These are phyloP conservation scores for Hyaloraphidium curvatum DNA, from an alignment of 192 early-diverging fungal genomes.

Conservation along the genomic window DNA sequence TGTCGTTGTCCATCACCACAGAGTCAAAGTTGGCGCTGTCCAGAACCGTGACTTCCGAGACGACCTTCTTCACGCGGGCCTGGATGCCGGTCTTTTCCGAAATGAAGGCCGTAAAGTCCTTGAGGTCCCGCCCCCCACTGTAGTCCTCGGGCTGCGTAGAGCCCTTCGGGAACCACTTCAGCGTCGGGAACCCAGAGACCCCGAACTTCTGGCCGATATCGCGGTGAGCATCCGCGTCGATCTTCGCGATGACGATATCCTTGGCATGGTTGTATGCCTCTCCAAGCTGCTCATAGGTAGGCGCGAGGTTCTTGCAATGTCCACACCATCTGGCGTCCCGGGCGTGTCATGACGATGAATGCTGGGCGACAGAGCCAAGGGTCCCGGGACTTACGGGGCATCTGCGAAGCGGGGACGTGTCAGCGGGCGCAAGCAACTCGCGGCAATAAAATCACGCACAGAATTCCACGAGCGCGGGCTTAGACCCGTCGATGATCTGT, in stretches of 20 bases:
- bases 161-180: conserved; percentile 54
- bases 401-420: not conserved
- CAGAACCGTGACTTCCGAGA: conserved; percentile 44
- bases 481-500: conserved; percentile 39
- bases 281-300: conserved; percentile 60
- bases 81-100: conserved; percentile 55
- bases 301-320: conserved; percentile 10
- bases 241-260: conserved; percentile 71
- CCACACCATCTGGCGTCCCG: conserved; percentile 5
- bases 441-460: conserved; percentile 27
- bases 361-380: too few species aligned
- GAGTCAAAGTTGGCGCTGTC: conserved; percentile 55
- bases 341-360: too few species aligned
- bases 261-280: conserved; percentile 46
- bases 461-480: conserved; percentile 66
- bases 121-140: conserved; percentile 60
- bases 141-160: conserved; percentile 58
- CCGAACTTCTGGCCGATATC: conserved; percentile 56
- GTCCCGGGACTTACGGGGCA: too few species aligned
- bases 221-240: conserved; percentile 68
- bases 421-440: not conserved
- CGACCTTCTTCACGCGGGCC: conserved; percentile 44
- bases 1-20: conserved; percentile 49
- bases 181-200: conserved; percentile 26
- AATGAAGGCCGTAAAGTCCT: conserved; percentile 53